Percentiles rank a stretch among this genome's conserved stretches.
Evolutionary conservation across 2,329 filamentous ascomycete genomes (phyloP).

Genomic region (Calonectria hawksworthii): DNA sequence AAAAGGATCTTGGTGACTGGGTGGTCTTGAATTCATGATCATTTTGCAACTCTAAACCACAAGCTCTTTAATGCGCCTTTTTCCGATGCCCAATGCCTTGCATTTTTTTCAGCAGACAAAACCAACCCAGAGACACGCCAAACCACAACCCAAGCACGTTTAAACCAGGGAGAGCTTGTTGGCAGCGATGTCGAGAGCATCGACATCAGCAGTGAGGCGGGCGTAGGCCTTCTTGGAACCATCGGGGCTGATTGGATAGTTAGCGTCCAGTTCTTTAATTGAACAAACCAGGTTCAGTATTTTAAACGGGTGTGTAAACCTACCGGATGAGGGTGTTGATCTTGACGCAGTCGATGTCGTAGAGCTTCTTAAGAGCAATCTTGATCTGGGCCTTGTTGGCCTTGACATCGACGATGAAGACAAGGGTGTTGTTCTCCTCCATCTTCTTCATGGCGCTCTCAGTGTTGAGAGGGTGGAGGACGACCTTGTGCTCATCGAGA

Average conservation of each 20-base stretch:
- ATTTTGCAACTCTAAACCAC: slow-evolving; percentile 53
- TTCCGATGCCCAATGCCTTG: slow-evolving; percentile 54
- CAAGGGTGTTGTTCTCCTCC: slow-evolving; percentile 99
- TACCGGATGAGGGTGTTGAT: slow-evolving; percentile 99
- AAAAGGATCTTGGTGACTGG: slow-evolving; percentile 33
- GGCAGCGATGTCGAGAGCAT: slow-evolving; percentile 98
- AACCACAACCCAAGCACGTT: slow-evolving; percentile 58
- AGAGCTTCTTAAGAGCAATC: slow-evolving; percentile 97
- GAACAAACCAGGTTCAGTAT: too few species aligned
- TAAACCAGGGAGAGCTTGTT: slow-evolving; percentile 99
- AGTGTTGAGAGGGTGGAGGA: slow-evolving; percentile 98
- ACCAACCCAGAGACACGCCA: slow-evolving; percentile 49
- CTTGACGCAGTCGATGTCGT: slow-evolving; percentile 98
- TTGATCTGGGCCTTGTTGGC: slow-evolving; percentile 99
- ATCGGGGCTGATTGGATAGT: slow-evolving; percentile 76
- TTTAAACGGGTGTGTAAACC: slow-evolving; percentile 42
- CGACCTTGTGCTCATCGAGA: slow-evolving; percentile 97
- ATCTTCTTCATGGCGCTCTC: slow-evolving; percentile 99
- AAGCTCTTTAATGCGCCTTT: slow-evolving; percentile 53
- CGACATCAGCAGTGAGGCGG: slow-evolving; percentile 94
- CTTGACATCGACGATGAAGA: slow-evolving; percentile 97
- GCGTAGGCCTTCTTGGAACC: slow-evolving; percentile 99
- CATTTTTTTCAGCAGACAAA: slow-evolving; percentile 54
- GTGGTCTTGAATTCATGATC: slow-evolving; percentile 52
- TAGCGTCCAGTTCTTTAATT: slow-evolving; percentile 31